Percentiles rank a stretch among this genome's conserved stretches.
These are phyloP conservation scores for Hymenoscyphus albidus DNA, from an alignment of 2,329 filamentous ascomycete species.

Conservation along the genomic window DNA sequence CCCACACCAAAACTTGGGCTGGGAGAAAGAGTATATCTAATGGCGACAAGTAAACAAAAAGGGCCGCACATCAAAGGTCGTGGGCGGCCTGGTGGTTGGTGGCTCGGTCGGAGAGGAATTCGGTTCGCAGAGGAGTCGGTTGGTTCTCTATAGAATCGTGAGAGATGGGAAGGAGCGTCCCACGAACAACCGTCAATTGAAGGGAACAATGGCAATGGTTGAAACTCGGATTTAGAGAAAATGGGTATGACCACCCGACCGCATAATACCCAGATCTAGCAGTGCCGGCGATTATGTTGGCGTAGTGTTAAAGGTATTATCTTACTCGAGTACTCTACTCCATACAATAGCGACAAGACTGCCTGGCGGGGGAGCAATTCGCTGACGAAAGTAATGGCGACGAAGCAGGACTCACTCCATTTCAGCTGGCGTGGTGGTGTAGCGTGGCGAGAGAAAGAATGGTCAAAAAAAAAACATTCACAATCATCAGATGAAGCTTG, in stretches of 20 bases:
- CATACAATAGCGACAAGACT: too few relatives aligned
- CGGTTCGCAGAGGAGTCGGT: not conserved
- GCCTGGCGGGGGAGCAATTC: not conserved
- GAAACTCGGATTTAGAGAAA: not conserved
- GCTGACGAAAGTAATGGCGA: not conserved
- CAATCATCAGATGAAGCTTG: slow-evolving; percentile 1
- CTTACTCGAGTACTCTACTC: too few relatives aligned
- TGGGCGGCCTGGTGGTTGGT: not conserved
- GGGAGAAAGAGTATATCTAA: slow-evolving; percentile 5
- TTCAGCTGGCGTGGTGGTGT: not conserved
- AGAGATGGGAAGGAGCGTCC: slow-evolving; percentile 3
- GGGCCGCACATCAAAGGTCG: not conserved
- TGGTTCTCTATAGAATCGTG: not conserved
- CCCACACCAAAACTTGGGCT: not conserved
- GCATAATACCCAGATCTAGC: not conserved
- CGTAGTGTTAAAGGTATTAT: not conserved
- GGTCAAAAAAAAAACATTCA: not conserved
- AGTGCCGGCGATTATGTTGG: not conserved
- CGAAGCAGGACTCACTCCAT: not conserved
- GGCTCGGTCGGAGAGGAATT: not conserved
- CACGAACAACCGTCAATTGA: not conserved
- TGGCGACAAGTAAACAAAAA: slow-evolving; percentile 5
- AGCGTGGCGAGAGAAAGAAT: not conserved
- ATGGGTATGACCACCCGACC: not conserved
- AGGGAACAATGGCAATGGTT: slow-evolving; percentile 1